Conservation (phyloP, 352 stramenopile genomes). For the Pythium phragmiticola region DNA sequence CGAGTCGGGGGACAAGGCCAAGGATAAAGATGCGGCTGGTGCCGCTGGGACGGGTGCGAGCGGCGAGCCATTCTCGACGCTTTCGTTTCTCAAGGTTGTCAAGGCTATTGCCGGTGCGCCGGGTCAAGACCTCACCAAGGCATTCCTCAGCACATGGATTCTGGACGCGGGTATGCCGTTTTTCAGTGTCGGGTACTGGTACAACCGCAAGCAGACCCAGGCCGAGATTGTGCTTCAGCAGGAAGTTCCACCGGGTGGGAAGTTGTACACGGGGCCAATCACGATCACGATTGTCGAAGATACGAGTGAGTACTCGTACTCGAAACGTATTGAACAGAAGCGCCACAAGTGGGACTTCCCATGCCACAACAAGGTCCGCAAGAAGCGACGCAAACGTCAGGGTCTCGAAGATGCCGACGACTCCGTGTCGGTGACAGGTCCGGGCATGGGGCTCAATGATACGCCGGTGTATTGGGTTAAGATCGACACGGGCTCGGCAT, state of each 20-base stretch:
- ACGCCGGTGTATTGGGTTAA: constrained; percentile 88
- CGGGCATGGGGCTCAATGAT: constrained; percentile 85
- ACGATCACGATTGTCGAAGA: constrained; percentile 87
- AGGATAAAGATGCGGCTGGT: constrained; percentile 15
- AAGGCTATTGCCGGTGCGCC: constrained; percentile 76
- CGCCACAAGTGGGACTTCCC: constrained; percentile 87
- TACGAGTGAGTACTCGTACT: constrained; percentile 78
- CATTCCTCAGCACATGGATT: constrained; percentile 83
- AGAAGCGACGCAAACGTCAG: constrained; percentile 83
- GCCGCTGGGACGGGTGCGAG: constrained; percentile 11
- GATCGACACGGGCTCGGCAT: constrained; percentile 75
- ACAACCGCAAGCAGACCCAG: constrained; percentile 87
- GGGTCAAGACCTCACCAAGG: constrained; percentile 76
- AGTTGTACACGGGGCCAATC: constrained; percentile 79
- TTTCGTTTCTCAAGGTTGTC: constrained; percentile 79
- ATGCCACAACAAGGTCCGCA: constrained; percentile 84
- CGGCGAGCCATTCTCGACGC: constrained; percentile 62
- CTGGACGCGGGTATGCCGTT: constrained; percentile 81
- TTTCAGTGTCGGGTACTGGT: constrained; percentile 87
- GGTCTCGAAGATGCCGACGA: constrained; percentile 77
- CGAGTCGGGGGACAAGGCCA: constrained; percentile 26
- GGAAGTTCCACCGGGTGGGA: constrained; percentile 72
- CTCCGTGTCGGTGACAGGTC: constrained; percentile 69
- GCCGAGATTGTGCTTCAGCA: constrained; percentile 84
- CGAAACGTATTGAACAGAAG: constrained; percentile 81